Percentiles rank a stretch among this genome's conserved stretches.
phyloP scores from a whole-genome alignment of 345 rosid species.

The Tarenaya hassleriana region DNA sequence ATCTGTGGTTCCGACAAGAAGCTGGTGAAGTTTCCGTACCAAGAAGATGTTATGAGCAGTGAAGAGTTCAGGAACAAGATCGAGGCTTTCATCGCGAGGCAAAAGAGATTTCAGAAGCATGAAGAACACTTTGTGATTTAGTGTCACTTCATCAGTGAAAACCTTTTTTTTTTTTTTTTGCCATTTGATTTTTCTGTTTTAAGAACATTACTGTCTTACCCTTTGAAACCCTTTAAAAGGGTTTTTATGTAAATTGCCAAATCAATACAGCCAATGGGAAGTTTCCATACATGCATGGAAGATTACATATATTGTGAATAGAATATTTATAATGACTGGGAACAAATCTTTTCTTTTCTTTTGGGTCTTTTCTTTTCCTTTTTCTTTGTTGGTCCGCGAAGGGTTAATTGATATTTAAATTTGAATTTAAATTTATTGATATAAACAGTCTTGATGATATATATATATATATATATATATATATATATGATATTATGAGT shows the following conservation, averaged over 20 bases:
- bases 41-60: conserved; percentile 60
- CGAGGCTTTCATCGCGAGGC: conserved; percentile 78
- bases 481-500: conserved; percentile 7
- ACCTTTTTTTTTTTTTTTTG: conserved; percentile 6
- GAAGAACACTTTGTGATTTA: conserved; percentile 42
- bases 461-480: not conserved
- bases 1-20: conserved; percentile 25
- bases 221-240: conserved; percentile 3
- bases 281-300: no score
- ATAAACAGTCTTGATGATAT: no score
- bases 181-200: conserved; percentile 11
- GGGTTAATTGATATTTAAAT: no score
- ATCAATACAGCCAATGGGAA: conserved; percentile 14
- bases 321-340: no score
- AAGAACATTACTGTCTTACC: conserved; percentile 11
- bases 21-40: conserved; percentile 26
- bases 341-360: no score
- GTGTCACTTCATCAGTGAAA: conserved; percentile 8
- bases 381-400: no score
- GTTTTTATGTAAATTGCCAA: not conserved
- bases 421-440: no score
- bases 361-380: no score
- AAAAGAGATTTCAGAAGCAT: conserved; percentile 56
- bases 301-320: no score
- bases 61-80: conserved; percentile 59